Base-by-base conservation (phyloP, 1,284 basidiomycete species). In the Ustilago vetiveriae region DNA sequence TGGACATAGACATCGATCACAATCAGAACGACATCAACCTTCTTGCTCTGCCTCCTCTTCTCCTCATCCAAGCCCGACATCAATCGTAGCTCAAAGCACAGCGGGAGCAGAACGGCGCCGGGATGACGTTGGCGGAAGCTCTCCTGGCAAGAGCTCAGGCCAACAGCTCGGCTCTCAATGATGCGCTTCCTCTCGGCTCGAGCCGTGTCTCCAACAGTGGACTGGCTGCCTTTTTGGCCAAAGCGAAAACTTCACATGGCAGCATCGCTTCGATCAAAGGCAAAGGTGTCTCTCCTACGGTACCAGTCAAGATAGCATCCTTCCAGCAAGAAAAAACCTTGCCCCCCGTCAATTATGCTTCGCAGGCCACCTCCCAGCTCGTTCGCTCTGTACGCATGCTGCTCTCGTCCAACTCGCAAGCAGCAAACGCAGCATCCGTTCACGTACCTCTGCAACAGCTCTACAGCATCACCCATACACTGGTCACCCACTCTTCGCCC, bases 221-320 rank as follows among this genome's bases (percentile, higher is more conserved):
- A n/a, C 51, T 71, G 11, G 43, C 62, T 11, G 57, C 68, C 29
- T 71, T 71, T 23, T 46, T 71, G 19, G 62, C 50, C 37, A 65
- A 62, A 17, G 35, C 41, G 11, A 36, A 42, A 8, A 36, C 19
- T n/a, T 22, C 32, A 8, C n/a, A n/a, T n/a, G n/a, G n/a, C n/a
- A n/a, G n/a, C n/a, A n/a, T n/a, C n/a, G n/a, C n/a, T n/a, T n/a
- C n/a, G n/a, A n/a, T 32, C 23, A 16, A 19, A 7, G 32, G 29
- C 8, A 37, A 26, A 6, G 24, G 17, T 3, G 40, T 13, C 13
- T 13, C 6, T 21, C 6, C 13, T 9, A 8, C 23, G 3, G 3
- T 22, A 24, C 14, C 23, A 11, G 17, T 66, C 16, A n/a, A 50
- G 26, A 57, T 68, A 9, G 46, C 58, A 9, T 62, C 46, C 2